A percentile compares a stretch with the other conserved stretches of the same genome.
Conservation (phyloP, 495 filamentous ascomycete species). For the Hypoxylon cercidicola region DNA sequence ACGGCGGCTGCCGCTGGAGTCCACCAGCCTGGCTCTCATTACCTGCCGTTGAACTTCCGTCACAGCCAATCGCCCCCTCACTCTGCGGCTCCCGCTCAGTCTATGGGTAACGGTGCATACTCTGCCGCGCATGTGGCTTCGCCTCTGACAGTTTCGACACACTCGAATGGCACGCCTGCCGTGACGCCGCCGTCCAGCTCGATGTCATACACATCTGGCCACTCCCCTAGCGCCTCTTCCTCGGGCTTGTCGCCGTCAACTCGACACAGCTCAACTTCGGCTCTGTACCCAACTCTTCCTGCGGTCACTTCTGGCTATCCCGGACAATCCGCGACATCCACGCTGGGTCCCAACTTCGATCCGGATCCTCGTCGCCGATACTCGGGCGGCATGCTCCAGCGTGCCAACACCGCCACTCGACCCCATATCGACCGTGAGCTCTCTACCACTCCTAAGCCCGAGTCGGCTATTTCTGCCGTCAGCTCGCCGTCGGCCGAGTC, state of each 20-base stretch:
- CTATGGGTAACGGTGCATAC: slow-evolving; percentile 53
- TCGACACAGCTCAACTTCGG: slow-evolving; percentile 67
- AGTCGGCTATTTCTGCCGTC: slow-evolving; percentile 52
- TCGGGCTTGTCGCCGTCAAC: slow-evolving; percentile 71
- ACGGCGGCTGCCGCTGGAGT: slow-evolving; percentile 79
- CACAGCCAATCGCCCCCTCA: slow-evolving; percentile 78
- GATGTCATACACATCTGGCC: slow-evolving; percentile 84
- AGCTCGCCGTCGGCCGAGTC: slow-evolving; percentile 58
- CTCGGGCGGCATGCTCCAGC: slow-evolving; percentile 87
- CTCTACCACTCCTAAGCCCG: slow-evolving; percentile 61
- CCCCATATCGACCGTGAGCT: slow-evolving; percentile 62
- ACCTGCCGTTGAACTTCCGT: slow-evolving; percentile 67
- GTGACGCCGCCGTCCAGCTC: slow-evolving; percentile 91
- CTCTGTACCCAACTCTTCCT: slow-evolving; percentile 87
- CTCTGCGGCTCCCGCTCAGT: slow-evolving; percentile 58
- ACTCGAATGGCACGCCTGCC: slow-evolving; percentile 76
- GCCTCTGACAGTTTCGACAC: slow-evolving; percentile 67
- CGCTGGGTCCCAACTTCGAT: slow-evolving; percentile 84
- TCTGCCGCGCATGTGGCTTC: slow-evolving; percentile 66
- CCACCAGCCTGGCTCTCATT: slow-evolving; percentile 67
- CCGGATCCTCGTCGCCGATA: slow-evolving; percentile 83
- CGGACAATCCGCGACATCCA: slow-evolving; percentile 73
- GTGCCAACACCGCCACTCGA: slow-evolving; percentile 60
- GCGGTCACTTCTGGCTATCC: slow-evolving; percentile 73
- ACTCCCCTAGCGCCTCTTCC: slow-evolving; percentile 79